Base-by-base conservation (phyloP, 495 filamentous ascomycete genomes). In the Penicillium atrosanguineum region DNA sequence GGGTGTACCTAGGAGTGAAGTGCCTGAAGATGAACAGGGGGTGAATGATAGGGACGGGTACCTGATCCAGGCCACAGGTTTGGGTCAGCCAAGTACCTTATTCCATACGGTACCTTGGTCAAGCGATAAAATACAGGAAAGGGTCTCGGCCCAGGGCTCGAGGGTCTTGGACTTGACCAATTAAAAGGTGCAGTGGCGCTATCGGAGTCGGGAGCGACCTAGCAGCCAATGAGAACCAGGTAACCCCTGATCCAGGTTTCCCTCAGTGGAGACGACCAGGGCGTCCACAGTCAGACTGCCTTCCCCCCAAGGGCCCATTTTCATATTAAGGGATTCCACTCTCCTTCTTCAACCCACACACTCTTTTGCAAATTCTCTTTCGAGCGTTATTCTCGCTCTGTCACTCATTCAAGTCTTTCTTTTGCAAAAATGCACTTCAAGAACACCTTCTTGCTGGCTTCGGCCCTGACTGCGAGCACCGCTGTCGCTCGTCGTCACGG, bases 401-500 rank as follows among this genome's bases (percentile, higher is more conserved):
- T 66, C 65, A 67, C 57, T 69, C 68, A 44, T 62, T 68, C 57
- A 49, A 63, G 41, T 50, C 62, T 44, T 50, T 61, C 59, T 50
- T 52, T 61, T 56, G 46, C 44, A 67, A 48, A 20, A 37, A 77
- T 77, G 74, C 68, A 71, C 52, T 44, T 74, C 67, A 73, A 75
- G 56, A 73, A 74, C 62, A 69, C 72, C 34, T 36, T 71, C 48
- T 50, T 73, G 40, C 59, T 76, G 50, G 46, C 70, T 50, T 66
- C 70, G 52, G 70, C 74, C 44, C 43, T 77, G 67, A 70, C 72
- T 60, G 73, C 73, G 56, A 65, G 72, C 48, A 70, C 70, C 37
- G 62, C 72, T 25, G 64, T 70, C 18, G 75, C 70, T 56, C 75
- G 73, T 57, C 50, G 68, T 23, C 75, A 78, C 65, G 72, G 69